These are phyloP conservation scores for Meyerozyma athensensis DNA, from an alignment of 1,139 yeast genomes.

Conservation along the genomic window DNA sequence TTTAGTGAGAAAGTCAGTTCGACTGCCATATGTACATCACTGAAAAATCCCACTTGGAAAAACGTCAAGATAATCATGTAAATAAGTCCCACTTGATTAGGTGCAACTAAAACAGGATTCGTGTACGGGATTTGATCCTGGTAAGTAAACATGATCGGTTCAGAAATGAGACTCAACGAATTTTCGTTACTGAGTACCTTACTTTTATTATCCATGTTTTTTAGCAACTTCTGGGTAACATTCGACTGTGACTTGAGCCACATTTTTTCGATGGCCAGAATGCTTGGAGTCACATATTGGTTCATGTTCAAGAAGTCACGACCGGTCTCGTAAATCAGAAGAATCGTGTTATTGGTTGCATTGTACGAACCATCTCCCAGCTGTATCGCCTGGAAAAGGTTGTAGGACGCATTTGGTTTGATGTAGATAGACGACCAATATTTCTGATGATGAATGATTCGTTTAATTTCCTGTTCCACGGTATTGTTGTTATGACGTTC, in stretches of 20 bases:
- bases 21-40: slow-evolving; percentile 21
- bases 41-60: slow-evolving; percentile 28
- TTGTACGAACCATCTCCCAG: slow-evolving; percentile 24
- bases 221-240: slow-evolving; percentile 10
- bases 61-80: slow-evolving; percentile 66
- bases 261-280: slow-evolving; percentile 15
- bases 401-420: slow-evolving; percentile 38
- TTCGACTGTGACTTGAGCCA: slow-evolving; percentile 20
- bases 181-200: slow-evolving; percentile 12
- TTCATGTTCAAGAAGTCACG: slow-evolving; percentile 32
- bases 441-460: slow-evolving; percentile 41
- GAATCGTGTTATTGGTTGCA: slow-evolving; percentile 21
- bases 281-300: slow-evolving; percentile 21
- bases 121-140: slow-evolving; percentile 49
- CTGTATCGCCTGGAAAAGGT: slow-evolving; percentile 24
- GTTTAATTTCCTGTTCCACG: slow-evolving; percentile 28
- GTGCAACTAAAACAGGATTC: slow-evolving; percentile 52
- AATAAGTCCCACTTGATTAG: slow-evolving; percentile 71
- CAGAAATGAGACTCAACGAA: slow-evolving; percentile 20
- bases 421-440: slow-evolving; percentile 55
- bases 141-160: slow-evolving; percentile 33
- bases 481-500: slow-evolving; percentile 24
- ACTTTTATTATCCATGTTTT: slow-evolving; percentile 9
- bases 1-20: slow-evolving; percentile 30
- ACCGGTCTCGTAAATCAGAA: slow-evolving; percentile 36